Conservation (phyloP, 2,329 filamentous ascomycete genomes). For the Xylaria sp. region DNA sequence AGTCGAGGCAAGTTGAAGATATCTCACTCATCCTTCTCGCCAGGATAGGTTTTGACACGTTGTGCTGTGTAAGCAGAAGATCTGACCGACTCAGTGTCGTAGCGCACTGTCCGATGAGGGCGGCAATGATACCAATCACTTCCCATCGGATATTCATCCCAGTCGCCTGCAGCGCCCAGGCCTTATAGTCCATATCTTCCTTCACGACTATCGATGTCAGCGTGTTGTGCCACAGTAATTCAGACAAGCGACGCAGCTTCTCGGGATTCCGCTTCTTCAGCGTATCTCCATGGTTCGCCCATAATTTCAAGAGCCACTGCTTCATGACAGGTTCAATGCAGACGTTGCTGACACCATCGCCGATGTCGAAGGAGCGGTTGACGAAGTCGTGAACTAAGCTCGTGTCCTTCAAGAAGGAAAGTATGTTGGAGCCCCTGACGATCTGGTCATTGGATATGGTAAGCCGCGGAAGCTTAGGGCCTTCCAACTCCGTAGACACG, state of each 20-base stretch:
- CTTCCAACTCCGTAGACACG: slow-evolving; percentile 43
- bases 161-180: slow-evolving; percentile 47
- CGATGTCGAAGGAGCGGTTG: slow-evolving; percentile 47
- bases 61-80: slow-evolving; percentile 45
- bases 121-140: slow-evolving; percentile 51
- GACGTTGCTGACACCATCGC: slow-evolving; percentile 45
- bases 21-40: slow-evolving; percentile 48
- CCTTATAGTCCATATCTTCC: slow-evolving; percentile 45
- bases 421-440: slow-evolving; percentile 47
- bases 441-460: slow-evolving; percentile 49
- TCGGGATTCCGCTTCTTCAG: slow-evolving; percentile 49
- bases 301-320: slow-evolving; percentile 49
- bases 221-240: slow-evolving; percentile 52
- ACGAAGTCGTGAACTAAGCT: slow-evolving; percentile 48
- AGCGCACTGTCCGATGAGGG: slow-evolving; percentile 46
- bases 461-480: slow-evolving; percentile 42
- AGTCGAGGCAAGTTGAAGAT: slow-evolving; percentile 47
- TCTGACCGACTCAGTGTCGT: slow-evolving; percentile 46
- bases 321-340: slow-evolving; percentile 49
- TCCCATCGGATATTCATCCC: slow-evolving; percentile 52
- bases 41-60: slow-evolving; percentile 44
- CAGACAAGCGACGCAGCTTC: slow-evolving; percentile 49
- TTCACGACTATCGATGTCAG: slow-evolving; percentile 46
- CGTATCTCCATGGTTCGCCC: slow-evolving; percentile 45
- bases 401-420: slow-evolving; percentile 49